Evolutionary conservation across 2,329 filamentous ascomycete species (phyloP).

Genomic region (Xylariomycetidae sp.): DNA sequence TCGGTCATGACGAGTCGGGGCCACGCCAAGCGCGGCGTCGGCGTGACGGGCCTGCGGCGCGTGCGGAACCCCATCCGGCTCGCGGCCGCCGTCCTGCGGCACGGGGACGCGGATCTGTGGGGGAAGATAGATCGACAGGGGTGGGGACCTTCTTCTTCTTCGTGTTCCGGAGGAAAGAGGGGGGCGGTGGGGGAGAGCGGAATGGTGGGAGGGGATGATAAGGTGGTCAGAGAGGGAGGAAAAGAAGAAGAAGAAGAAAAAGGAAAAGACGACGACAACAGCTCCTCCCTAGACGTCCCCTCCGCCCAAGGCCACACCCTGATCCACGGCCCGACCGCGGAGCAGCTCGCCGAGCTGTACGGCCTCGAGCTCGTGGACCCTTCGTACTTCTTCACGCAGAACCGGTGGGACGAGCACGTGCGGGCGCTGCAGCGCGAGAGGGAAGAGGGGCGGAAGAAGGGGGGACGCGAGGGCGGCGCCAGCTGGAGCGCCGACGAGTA

Average conservation of each 20-base stretch:
- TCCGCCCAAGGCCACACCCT: conserved; percentile 67
- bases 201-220: no score
- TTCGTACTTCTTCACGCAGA: conserved; percentile 74
- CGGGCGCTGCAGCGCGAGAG: conserved; percentile 50
- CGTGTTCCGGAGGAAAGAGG: no score
- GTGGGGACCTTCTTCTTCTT: no score
- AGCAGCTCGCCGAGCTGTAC: conserved; percentile 63
- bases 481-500: conserved; percentile 61
- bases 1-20: conserved; percentile 79
- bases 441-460: no score
- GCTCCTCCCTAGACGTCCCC: conserved; percentile 44
- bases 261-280: no score
- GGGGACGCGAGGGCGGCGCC: conserved; percentile 29
- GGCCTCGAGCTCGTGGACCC: conserved; percentile 66
- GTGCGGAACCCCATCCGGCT: conserved; percentile 79
- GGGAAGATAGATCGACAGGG: no score
- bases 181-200: conserved; percentile 5
- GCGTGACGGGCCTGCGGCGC: conserved; percentile 65
- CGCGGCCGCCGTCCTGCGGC: conserved; percentile 65
- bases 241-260: conserved; percentile 9
- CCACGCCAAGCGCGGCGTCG: conserved; percentile 69
- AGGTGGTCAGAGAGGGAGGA: no score
- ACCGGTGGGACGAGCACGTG: conserved; percentile 73
- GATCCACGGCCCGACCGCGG: conserved; percentile 62
- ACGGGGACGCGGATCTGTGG: conserved; percentile 56